These are phyloP conservation scores for Striga hermonthica DNA, from an alignment of 305 asterid species.

Conservation along the genomic window DNA sequence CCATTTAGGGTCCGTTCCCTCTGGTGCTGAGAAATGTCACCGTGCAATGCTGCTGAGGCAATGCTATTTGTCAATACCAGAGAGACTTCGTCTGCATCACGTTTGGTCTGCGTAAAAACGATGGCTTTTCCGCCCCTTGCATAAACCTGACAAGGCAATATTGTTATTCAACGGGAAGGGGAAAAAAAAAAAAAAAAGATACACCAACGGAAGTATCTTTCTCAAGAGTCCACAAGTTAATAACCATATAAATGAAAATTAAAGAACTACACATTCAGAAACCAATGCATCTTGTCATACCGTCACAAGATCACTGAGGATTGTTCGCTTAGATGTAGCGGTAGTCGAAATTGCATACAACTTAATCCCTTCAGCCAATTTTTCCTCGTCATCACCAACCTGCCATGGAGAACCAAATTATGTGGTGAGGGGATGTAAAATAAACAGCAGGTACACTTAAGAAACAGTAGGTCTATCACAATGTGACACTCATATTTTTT, in stretches of 20 bases:
- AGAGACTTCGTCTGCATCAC: slow-evolving; percentile 89
- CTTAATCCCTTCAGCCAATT: slow-evolving; percentile 96
- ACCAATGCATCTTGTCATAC: slow-evolving; percentile 41
- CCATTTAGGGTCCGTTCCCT: slow-evolving; percentile 82
- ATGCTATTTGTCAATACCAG: slow-evolving; percentile 59
- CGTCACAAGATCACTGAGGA: slow-evolving; percentile 81
- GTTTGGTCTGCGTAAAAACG: slow-evolving; percentile 93
- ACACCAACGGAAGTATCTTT: background rate
- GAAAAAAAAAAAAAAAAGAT: background rate
- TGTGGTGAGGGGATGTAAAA: slow-evolving; percentile 5
- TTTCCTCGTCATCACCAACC: slow-evolving; percentile 92
- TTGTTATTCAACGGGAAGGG: background rate
- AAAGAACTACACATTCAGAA: slow-evolving; percentile 13
- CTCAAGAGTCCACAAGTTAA: background rate
- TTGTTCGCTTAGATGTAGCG: slow-evolving; percentile 68
- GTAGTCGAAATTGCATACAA: slow-evolving; percentile 74
- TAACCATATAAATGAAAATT: slow-evolving; percentile 16
- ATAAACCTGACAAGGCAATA: slow-evolving; percentile 55
- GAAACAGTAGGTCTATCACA: background rate
- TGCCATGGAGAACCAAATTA: slow-evolving; percentile 30
- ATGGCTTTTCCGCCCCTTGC: slow-evolving; percentile 96
- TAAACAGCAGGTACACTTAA: background rate
- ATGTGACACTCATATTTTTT: background rate
- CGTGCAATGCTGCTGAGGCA: slow-evolving; percentile 81
- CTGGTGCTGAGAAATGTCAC: slow-evolving; percentile 91